Evolutionary conservation across 345 rosid species (phyloP).

Genomic region (Aquilaria malaccensis): DNA sequence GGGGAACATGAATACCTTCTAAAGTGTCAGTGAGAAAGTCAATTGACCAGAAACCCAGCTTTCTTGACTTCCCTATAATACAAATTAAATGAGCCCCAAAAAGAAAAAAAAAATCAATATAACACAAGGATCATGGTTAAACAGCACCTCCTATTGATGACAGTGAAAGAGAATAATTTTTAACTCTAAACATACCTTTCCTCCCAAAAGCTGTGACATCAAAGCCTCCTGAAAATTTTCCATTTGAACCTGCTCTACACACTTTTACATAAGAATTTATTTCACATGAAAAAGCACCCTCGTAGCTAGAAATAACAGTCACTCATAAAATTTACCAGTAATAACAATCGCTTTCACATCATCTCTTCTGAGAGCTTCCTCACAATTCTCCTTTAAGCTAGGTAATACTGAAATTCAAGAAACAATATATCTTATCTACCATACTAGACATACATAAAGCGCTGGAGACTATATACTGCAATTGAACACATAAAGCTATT

Average conservation of each 20-base stretch:
- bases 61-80: slow-evolving; percentile 3
- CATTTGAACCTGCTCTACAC: slow-evolving; percentile 8
- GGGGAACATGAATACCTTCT: not conserved
- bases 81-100: not conserved
- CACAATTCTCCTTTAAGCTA: slow-evolving; percentile 15
- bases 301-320: not conserved
- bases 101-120: too few relatives aligned
- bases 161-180: not conserved
- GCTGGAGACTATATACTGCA: not conserved
- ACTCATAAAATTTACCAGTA: slow-evolving; percentile 6
- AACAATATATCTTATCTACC: too few relatives aligned
- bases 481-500: too few relatives aligned
- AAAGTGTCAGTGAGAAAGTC: slow-evolving; percentile 13
- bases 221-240: slow-evolving; percentile 12
- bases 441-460: too few relatives aligned
- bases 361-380: slow-evolving; percentile 14
- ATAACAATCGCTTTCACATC: slow-evolving; percentile 22
- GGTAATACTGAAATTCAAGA: slow-evolving; percentile 5
- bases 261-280: not conserved
- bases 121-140: too few relatives aligned
- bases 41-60: slow-evolving; percentile 14
- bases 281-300: not conserved
- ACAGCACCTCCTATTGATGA: too few relatives aligned
- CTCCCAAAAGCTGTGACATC: slow-evolving; percentile 18
- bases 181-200: not conserved